These are phyloP conservation scores for Penicillium sp. DNA, from an alignment of 2,329 filamentous ascomycete genomes.

Conservation along the genomic window DNA sequence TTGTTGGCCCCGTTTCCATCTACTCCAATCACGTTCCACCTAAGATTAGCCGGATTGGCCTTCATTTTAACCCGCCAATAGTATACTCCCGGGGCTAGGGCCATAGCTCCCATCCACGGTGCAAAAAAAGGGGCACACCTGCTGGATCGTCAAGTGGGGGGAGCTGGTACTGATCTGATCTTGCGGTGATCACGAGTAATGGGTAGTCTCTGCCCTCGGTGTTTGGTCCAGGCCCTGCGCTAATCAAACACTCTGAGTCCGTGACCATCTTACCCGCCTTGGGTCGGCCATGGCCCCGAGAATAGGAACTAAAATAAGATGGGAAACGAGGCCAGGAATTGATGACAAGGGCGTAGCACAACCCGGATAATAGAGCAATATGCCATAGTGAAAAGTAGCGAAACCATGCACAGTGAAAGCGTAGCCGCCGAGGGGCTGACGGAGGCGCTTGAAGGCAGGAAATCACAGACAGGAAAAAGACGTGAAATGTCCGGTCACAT, in stretches of 20 bases:
- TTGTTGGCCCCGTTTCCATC: not conserved
- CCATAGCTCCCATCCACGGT: conserved; percentile 20
- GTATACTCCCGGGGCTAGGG: not conserved
- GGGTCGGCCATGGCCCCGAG: not conserved
- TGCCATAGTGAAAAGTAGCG: not conserved
- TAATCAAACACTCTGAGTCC: not conserved
- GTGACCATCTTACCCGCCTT: not conserved
- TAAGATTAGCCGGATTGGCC: not conserved
- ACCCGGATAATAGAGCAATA: not conserved
- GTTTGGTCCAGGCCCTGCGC: conserved; percentile 5
- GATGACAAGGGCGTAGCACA: not conserved
- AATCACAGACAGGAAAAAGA: conserved; percentile 1
- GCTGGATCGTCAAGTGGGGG: conserved; percentile 1
- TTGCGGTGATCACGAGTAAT: conserved; percentile 1
- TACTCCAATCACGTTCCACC: not conserved
- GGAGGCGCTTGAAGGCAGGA: conserved; percentile 3
- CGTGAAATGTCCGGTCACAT: conserved; percentile 6
- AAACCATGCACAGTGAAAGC: not conserved
- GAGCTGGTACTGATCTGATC: not conserved
- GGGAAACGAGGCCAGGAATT: not conserved
- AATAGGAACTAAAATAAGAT: not conserved
- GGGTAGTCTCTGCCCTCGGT: not conserved
- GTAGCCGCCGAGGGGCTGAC: conserved; percentile 17
- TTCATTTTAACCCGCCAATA: not conserved
- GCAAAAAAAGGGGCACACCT: not conserved